Base-by-base conservation (phyloP, 768 basidiomycete genomes). In the Phylloporus sp. region DNA sequence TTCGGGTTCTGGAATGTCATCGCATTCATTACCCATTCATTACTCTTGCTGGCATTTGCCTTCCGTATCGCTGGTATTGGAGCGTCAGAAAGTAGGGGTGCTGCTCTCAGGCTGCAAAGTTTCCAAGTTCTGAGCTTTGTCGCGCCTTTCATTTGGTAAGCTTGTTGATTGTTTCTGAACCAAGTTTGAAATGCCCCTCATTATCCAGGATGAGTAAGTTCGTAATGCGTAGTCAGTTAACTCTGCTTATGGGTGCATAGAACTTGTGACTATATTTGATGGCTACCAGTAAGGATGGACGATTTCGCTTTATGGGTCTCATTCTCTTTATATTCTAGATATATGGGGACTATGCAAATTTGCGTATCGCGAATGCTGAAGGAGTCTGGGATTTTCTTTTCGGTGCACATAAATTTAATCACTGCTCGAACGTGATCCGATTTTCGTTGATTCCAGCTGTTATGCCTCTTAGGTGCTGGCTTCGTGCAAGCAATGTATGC, bases 311-410 rank as follows among this genome's bases (percentile, higher is more conserved):
- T 28, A 31, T n/a, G 29, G 44, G 32, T 35, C 17, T 37, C 28
- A 41, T 38, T 24, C 38, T 23, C 36, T 41, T 11, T 42, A n/a
- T 32, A 26, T 42, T 48, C 17, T 42, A 87, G 85, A 59, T 88
- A 88, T 56, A 81, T 97, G 37, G 93, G 93, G 8, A 92, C 86
- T 1, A 83, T 96, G 83, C 91, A 95, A 62, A 91, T 97, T 23
- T 94, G 93, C 50, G 82, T 95, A 2, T 82, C 89, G 17, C 77
- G 91, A 11, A 97, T 97, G 93, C 68, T 97, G 52, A 84, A 86
- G 60, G 92, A 97, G 66, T 93, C 90, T 17, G 84, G 89, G 4
- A 82, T 96, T 38, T 94, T 94, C 71, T 92, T 94, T 66, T 86
- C 86, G 42, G 86, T 94, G 56, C 31, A 76, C 67, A 42, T 3